Evolutionary conservation across 139 green algal species (phyloP).

Genomic region (Medakamo hakoo): DNA sequence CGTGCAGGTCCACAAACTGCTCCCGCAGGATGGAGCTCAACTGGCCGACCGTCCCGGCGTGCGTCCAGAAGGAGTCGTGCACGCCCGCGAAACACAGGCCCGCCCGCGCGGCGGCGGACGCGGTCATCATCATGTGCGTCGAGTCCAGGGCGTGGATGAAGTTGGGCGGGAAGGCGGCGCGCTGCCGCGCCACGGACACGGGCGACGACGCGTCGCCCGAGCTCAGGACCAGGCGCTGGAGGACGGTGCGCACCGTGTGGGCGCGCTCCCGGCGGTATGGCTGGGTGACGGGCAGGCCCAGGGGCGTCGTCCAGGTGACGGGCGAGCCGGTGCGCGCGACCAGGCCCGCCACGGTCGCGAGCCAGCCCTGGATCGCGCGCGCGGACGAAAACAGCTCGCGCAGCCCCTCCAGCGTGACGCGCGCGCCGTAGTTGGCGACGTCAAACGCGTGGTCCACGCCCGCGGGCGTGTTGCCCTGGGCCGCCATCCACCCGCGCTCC

Average conservation of each 20-base stretch:
- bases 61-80: slow-evolving; percentile 98
- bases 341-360: slow-evolving; percentile 49
- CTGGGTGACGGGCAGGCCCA: slow-evolving; percentile 85
- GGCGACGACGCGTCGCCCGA: slow-evolving; percentile 17
- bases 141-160: slow-evolving; percentile 92
- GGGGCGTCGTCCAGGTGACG: slow-evolving; percentile 70
- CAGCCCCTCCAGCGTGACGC: slow-evolving; percentile 56
- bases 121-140: slow-evolving; percentile 97
- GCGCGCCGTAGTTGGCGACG: not conserved
- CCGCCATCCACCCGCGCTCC: slow-evolving; percentile 62
- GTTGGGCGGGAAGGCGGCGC: slow-evolving; percentile 89
- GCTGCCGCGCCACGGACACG: slow-evolving; percentile 47
- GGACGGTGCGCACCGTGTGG: slow-evolving; percentile 31
- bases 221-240: slow-evolving; percentile 34
- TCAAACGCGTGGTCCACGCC: not conserved
- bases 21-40: slow-evolving; percentile 71
- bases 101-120: slow-evolving; percentile 6
- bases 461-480: not conserved
- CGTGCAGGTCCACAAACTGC: slow-evolving; percentile 78
- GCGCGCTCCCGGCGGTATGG: slow-evolving; percentile 52
- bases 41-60: slow-evolving; percentile 52
- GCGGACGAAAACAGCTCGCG: slow-evolving; percentile 67
- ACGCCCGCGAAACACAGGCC: slow-evolving; percentile 77
- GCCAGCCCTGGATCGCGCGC: slow-evolving; percentile 80
- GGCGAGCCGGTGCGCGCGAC: slow-evolving; percentile 26